Evolutionary conservation across 371 early-diverging fungal genomes (phyloP).

Genomic region (Mucor indicus): DNA sequence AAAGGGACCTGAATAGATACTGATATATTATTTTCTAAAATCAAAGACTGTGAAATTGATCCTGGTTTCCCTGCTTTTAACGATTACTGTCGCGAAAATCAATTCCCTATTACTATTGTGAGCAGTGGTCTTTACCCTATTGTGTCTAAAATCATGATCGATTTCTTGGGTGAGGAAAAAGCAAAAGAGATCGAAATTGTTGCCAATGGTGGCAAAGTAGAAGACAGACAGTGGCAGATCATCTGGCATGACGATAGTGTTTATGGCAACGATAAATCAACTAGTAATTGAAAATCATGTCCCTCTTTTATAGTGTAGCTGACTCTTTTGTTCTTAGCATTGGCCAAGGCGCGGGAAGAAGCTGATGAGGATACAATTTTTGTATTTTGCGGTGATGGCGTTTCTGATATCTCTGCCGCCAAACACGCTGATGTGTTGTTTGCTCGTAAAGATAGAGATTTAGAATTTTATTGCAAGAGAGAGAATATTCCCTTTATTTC

Average conservation of each 20-base stretch:
- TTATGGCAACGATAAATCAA: conserved; percentile 62
- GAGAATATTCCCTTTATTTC: conserved; percentile 50
- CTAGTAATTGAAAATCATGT: conserved; percentile 28
- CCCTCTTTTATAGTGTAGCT: not conserved
- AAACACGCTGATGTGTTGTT: conserved; percentile 62
- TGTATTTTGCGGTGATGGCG: conserved; percentile 70
- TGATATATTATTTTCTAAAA: not conserved
- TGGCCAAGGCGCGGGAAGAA: conserved; percentile 33
- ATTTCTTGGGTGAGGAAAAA: conserved; percentile 43
- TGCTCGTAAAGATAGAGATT: conserved; percentile 59
- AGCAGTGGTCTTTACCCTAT: conserved; percentile 56
- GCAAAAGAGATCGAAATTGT: conserved; percentile 45
- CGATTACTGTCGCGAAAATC: conserved; percentile 40
- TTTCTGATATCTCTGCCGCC: conserved; percentile 71
- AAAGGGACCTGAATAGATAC: not conserved
- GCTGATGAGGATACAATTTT: conserved; percentile 39
- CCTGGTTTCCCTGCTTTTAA: conserved; percentile 52
- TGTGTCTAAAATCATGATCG: conserved; percentile 41
- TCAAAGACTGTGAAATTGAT: conserved; percentile 38
- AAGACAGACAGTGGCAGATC: conserved; percentile 52
- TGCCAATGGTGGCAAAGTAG: conserved; percentile 44
- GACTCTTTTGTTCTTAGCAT: conserved; percentile 14
- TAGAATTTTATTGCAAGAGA: conserved; percentile 58
- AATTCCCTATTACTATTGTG: conserved; percentile 53
- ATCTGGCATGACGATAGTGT: conserved; percentile 55